Conservation (phyloP, 306 rosid genomes). For the Pyrus bretschneideri region DNA sequence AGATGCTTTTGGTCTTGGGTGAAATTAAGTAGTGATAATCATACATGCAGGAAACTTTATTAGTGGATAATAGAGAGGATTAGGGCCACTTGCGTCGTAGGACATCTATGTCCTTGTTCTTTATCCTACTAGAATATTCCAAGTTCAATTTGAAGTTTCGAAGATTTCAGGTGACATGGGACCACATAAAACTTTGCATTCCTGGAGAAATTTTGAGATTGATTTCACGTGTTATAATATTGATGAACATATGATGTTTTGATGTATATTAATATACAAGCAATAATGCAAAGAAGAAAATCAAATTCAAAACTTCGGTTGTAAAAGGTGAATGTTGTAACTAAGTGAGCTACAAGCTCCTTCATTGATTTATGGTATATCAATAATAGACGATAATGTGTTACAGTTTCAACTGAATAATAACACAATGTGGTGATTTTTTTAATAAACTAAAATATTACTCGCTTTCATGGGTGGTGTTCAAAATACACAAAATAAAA, state of each 20-base stretch:
- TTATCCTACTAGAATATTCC: neutral
- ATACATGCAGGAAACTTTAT: neutral
- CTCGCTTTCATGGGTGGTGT: neutral
- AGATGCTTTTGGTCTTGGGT: neutral
- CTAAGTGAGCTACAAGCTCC: neutral
- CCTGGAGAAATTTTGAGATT: neutral
- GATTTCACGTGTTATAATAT: too few species aligned
- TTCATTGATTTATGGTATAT: too few species aligned
- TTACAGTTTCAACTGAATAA: too few species aligned
- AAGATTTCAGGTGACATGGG: neutral
- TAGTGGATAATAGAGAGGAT: neutral
- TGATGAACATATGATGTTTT: too few species aligned
- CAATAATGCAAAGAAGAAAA: neutral
- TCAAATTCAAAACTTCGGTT: too few species aligned
- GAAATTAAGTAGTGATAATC: neutral
- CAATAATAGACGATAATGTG: neutral
- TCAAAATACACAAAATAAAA: neutral
- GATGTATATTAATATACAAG: too few species aligned
- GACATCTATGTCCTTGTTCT: neutral
- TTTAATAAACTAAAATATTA: too few species aligned
- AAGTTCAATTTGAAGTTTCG: neutral
- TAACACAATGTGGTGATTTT: too few species aligned
- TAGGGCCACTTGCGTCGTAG: neutral
- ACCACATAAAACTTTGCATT: neutral
- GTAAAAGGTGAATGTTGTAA: too few species aligned